Base-by-base conservation (phyloP, 192 early-diverging fungal genomes). In the Umbelopsis sp. region DNA sequence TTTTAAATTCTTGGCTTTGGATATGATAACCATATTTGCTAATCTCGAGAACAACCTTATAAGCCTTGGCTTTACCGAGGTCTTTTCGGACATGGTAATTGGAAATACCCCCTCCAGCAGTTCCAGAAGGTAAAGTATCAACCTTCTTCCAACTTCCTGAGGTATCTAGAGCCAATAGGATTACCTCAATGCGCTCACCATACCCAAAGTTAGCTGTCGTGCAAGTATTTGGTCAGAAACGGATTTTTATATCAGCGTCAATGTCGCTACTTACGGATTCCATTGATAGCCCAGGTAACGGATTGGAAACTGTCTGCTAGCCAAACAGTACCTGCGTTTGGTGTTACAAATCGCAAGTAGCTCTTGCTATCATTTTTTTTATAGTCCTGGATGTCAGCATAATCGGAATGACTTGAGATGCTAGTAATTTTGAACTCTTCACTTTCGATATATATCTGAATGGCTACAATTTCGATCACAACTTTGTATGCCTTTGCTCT, bases 31-130 rank as follows among this genome's bases (percentile, higher is more conserved):
- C 37, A 6, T 41, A 41, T 41, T 41, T 41, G 37, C 37, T 25
- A 6, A 61, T 61, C 16, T 61, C 27, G n/a, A 61, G 55, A 15
- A 61, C 55, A 13, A 61, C 27, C 2, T 23, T 11, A 15, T 61
- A 35, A n/a, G 27, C 18, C 2, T 61, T 30, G 11, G 55, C 55
- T 35, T 61, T n/a, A 6, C 55, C 55, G 13, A 61, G 55, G 13
- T 61, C 55, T 13, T 27, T 27, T 61, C 55, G 55, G 12, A 61
- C 55, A 35, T 61, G 55, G 30, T 61, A 61, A 18, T 61, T 61
- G 2, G 55, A 61, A 4, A 61, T 61, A 15, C 55, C 55, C 18
- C 55, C 30, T 8, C 55, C 55, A 6, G 55, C 33, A 35, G 55
- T 61, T 0, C 27, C 55, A 33, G 55, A 61, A 16, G 55, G 55